Conservation (phyloP, 257 asterid species). For the Solanum tacnaense region DNA sequence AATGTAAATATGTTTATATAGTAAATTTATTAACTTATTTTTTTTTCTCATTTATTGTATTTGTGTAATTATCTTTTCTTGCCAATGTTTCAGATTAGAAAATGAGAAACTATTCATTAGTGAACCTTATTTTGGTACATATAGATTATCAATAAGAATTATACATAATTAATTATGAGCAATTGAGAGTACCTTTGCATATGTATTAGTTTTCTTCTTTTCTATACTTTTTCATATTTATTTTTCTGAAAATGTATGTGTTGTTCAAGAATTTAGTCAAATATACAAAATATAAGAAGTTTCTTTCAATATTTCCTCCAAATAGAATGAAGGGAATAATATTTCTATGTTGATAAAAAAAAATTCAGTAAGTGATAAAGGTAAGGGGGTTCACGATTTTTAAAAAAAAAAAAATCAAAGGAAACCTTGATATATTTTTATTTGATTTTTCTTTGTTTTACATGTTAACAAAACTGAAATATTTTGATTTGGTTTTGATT, state of each 20-base stretch:
- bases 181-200: not conserved
- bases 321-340: not conserved
- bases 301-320: not conserved
- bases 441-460: not conserved
- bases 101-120: not conserved
- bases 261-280: not conserved
- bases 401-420: not conserved
- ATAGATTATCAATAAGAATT: not conserved
- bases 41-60: too few relatives aligned
- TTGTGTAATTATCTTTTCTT: not conserved
- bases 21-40: not conserved
- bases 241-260: not conserved
- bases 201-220: not conserved
- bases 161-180: not conserved
- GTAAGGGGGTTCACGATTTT: not conserved
- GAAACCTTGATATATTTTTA: not conserved
- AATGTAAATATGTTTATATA: too few relatives aligned
- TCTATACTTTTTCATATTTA: not conserved
- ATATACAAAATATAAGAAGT: not conserved
- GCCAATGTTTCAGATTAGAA: not conserved
- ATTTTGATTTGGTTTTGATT: not conserved
- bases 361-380: not conserved
- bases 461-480: not conserved
- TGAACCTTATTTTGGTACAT: not conserved
- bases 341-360: not conserved